Evolutionary conservation across 495 filamentous ascomycete genomes (phyloP).

Genomic region (Jackrogersella minutella): DNA sequence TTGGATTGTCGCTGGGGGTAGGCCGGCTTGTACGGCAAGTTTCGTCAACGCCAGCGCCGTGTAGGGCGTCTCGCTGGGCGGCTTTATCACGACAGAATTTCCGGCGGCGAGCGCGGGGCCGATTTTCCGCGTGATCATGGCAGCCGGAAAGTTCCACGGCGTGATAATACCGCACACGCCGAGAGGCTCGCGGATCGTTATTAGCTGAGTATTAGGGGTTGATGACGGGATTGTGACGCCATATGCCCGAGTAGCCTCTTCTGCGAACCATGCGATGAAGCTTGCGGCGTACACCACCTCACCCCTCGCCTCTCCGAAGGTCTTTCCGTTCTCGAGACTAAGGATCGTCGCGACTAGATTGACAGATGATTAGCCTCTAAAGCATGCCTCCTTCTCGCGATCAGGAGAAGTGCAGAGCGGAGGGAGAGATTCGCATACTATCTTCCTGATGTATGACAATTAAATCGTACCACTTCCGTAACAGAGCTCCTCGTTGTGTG

Average conservation of each 20-base stretch:
- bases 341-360: too few species aligned
- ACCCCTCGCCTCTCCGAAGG: too few species aligned
- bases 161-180: constrained; percentile 50
- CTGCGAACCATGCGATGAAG: constrained; percentile 70
- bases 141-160: constrained; percentile 55
- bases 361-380: too few species aligned
- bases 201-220: constrained; percentile 23
- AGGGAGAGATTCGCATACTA: too few species aligned
- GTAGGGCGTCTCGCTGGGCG: constrained; percentile 51
- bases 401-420: too few species aligned
- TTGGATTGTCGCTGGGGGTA: constrained; percentile 53
- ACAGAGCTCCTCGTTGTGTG: too few species aligned
- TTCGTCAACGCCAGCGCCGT: constrained; percentile 33
- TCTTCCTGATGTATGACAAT: too few species aligned
- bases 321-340: too few species aligned
- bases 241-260: constrained; percentile 63
- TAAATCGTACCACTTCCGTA: too few species aligned
- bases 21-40: constrained; percentile 49
- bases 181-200: constrained; percentile 46
- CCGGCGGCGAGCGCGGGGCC: constrained; percentile 58
- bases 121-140: constrained; percentile 49
- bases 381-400: too few species aligned
- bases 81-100: constrained; percentile 53
- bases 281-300: too few species aligned
- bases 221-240: constrained; percentile 61